Base-by-base conservation (phyloP, 1,139 yeast genomes). In the Magnusiomyces clavatus region DNA sequence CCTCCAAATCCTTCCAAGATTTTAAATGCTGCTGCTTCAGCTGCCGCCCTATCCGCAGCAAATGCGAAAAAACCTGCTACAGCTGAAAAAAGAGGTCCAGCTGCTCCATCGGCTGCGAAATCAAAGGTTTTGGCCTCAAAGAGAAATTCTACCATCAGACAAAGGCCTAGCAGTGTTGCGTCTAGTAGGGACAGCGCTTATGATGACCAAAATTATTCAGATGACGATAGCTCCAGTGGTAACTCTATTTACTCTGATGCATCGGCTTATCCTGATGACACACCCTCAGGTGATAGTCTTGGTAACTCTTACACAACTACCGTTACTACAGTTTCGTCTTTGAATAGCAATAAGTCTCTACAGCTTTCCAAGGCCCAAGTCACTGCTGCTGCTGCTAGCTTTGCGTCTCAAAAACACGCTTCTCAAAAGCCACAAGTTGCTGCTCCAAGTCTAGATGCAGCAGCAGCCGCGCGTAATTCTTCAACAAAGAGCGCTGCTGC, bases 181-280 rank as follows among this genome's bases (percentile, higher is more conserved):
- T 14, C 12, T 10, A 16, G 6, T 10, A 14, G 20, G 16, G 13
- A 39, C 5, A 16, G 20, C 44, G n/a, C 29, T 10, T 10, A n/a
- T 20, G 37, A 24, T 16, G 13, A 12, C 20, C 11, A 43, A n/a
- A 35, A 35, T 20, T 20, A 35, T 11, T 20, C 41, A 13, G 54
- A 56, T 24, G 57, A 53, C 8, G 61, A 58, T 41, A 58, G 61
- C 4, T 64, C 61, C 31, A 54, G 59, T 19, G 65, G 64, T 10
- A 54, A 59, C 38, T 62, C 65, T 1, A 59, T 61, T 20, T 61
- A 61, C 46, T 61, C 65, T 10, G 65, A 61, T 40, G 64, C 64
- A 11, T 57, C 54, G 45, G 63, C 59, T 44, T 59, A 57, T 35
- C 56, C 48, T 12, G 42, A 40, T 19, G 20, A 37, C 31, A 45